A percentile compares a stretch with the other conserved stretches of the same genome.
Evolutionary conservation across 768 basidiomycete genomes (phyloP).

Genomic region (Antrodiella citrinella): DNA sequence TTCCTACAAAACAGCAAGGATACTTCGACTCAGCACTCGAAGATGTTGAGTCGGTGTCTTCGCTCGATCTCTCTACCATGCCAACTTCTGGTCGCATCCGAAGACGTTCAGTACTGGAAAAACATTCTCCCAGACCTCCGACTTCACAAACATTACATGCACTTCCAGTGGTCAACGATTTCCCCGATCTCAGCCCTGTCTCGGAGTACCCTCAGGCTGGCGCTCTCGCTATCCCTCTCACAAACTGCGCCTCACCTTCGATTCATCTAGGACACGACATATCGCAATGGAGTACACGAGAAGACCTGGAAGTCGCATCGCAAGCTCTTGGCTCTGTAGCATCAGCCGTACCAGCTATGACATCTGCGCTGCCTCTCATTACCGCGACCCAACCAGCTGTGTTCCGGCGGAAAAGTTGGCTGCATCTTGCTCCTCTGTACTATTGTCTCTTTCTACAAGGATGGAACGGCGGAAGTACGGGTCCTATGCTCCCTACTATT

Average conservation of each 20-base stretch:
- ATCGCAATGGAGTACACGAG: not conserved
- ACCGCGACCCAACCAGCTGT: conserved; percentile 13
- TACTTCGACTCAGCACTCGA: not conserved
- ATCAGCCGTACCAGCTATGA: conserved; percentile 1
- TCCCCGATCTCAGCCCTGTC: conserved; percentile 6
- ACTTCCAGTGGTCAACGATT: conserved; percentile 15
- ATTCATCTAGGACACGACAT: not conserved
- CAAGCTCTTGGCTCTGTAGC: not conserved
- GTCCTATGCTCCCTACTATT: conserved; percentile 67
- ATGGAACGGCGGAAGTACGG: conserved; percentile 73
- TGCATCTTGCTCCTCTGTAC: conserved; percentile 51
- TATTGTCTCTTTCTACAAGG: conserved; percentile 55
- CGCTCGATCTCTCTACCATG: conserved; percentile 12
- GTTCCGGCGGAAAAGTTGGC: conserved; percentile 10
- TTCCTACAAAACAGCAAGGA: not conserved
- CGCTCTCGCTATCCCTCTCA: not conserved
- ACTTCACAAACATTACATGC: conserved; percentile 4
- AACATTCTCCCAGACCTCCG: conserved; percentile 1
- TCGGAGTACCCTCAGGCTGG: not conserved
- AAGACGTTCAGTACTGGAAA: conserved; percentile 13
- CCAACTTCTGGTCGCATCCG: conserved; percentile 13
- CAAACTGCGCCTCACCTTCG: not conserved
- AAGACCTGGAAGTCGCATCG: conserved; percentile 8
- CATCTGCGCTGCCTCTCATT: conserved; percentile 11
- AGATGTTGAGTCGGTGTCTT: not conserved